phyloP scores from a whole-genome alignment of 345 rosid species.

The Arabis hirsuta region DNA sequence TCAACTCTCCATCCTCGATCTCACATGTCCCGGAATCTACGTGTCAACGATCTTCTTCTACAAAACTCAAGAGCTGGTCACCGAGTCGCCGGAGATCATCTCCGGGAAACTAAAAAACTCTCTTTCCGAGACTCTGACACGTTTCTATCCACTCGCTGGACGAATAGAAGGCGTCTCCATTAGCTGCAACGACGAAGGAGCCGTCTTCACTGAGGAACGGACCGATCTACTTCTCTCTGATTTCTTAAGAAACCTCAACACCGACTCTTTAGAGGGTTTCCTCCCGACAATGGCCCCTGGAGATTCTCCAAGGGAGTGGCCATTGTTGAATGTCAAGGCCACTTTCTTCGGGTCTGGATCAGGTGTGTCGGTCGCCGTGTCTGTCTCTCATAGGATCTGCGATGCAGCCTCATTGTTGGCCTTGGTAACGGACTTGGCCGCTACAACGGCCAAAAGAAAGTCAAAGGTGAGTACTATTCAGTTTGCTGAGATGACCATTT shows the following conservation, averaged over 20 bases:
- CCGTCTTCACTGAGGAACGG: slow-evolving; percentile 38
- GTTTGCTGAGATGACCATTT: slow-evolving; percentile 18
- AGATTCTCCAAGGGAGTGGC: not conserved
- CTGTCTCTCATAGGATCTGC: slow-evolving; percentile 50
- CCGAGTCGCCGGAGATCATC: not conserved
- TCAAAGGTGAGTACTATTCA: not conserved
- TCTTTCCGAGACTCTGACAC: slow-evolving; percentile 44
- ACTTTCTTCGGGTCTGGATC: slow-evolving; percentile 45
- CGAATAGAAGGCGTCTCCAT: slow-evolving; percentile 43
- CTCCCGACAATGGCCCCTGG: slow-evolving; percentile 4
- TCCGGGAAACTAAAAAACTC: slow-evolving; percentile 38
- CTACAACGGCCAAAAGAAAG: not conserved
- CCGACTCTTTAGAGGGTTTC: not conserved
- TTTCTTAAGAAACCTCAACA: slow-evolving; percentile 28
- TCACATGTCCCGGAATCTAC: not conserved
- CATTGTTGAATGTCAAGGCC: slow-evolving; percentile 13
- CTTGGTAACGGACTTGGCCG: slow-evolving; percentile 30
- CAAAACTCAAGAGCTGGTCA: not conserved
- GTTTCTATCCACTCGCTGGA: slow-evolving; percentile 57
- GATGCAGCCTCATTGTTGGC: slow-evolving; percentile 47
- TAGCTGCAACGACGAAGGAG: slow-evolving; percentile 50
- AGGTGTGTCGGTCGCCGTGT: slow-evolving; percentile 43
- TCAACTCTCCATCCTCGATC: not conserved
- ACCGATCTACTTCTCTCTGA: slow-evolving; percentile 35
- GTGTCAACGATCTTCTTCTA: slow-evolving; percentile 2